Base-by-base conservation (phyloP, 208 protist species). In the Trypanosoma mega region DNA sequence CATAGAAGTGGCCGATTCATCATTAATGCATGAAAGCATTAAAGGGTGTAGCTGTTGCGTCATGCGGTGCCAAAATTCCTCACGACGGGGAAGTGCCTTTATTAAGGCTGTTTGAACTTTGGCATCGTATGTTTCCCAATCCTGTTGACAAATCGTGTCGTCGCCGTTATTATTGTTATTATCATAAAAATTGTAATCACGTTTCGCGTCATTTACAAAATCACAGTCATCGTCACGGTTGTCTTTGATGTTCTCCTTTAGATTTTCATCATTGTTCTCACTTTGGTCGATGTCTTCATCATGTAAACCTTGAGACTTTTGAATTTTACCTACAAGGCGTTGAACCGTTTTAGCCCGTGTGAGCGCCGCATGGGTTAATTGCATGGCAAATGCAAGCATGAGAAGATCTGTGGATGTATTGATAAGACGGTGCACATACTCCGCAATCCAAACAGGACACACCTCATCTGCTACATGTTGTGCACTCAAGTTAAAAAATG, bases 11-110 rank as follows among this genome's bases (percentile, higher is more conserved):
- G n/a, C n/a, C n/a, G n/a, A 27, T 51, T 54, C 18, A 31, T 33
- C 27, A 30, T 57, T 36, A 37, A 18, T 49, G 21, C 14, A 34
- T 56, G 50, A 36, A 11, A 69, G 12, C 51, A 92, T 63, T 41
- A 70, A 60, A 6, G 73, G 82, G 48, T 92, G 86, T 18, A 96
- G 49, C 44, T 96, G 90, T 72, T 96, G 90, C 3, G 90, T 93
- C 77, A 93, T 84, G 55, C 90, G 86, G 51, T 96, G 90, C 86
- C 90, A 96, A 68, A 96, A 96, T 61, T 96, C 90, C 66, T 96
- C 85, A 39, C 84, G 81, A 33, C 80, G 68, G 20, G 90, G 90
- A 53, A 96, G 53, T 21, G 80, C 68, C 5, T 74, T 70, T 18
- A 84, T 63, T 2, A 96, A 66, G 37, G 81, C 59, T 14, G 74